phyloP scores from a whole-genome alignment of 441 rosid genomes.

The Dalechampia spathulata region DNA sequence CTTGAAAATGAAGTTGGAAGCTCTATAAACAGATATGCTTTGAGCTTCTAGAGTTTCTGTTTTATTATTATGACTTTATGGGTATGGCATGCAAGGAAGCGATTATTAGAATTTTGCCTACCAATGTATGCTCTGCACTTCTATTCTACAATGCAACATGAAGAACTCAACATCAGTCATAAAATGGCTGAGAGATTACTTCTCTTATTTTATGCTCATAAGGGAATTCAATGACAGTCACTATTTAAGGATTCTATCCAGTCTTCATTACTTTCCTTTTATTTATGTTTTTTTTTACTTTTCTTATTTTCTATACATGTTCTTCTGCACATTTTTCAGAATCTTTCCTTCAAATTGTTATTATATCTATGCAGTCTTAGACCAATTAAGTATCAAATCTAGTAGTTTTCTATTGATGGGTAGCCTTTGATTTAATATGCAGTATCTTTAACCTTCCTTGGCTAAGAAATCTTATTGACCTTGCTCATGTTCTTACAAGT shows the following conservation, averaged over 20 bases:
- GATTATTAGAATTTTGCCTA: neutral
- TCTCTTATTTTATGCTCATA: neutral
- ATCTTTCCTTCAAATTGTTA: neutral
- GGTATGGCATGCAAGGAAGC: neutral
- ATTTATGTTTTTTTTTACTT: neutral
- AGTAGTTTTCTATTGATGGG: neutral
- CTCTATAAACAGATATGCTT: neutral
- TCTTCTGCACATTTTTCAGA: neutral
- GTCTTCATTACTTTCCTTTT: neutral
- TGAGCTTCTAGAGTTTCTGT: neutral
- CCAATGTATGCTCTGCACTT: neutral
- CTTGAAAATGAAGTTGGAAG: neutral
- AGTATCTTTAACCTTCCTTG: neutral
- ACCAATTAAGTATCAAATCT: slow-evolving; percentile 1
- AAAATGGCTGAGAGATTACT: neutral
- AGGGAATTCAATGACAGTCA: neutral
- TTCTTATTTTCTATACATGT: neutral
- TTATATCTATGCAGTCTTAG: neutral
- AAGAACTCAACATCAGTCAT: neutral
- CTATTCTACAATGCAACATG: neutral
- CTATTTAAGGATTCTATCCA: neutral
- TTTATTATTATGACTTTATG: neutral
- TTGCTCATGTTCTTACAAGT: neutral
- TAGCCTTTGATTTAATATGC: neutral
- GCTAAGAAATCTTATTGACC: neutral